Evolutionary conservation across 2,329 filamentous ascomycete genomes (phyloP), one percentile per base, ranked within the genome.

Genomic region (Purpureocillium takamizusanense): DNA sequence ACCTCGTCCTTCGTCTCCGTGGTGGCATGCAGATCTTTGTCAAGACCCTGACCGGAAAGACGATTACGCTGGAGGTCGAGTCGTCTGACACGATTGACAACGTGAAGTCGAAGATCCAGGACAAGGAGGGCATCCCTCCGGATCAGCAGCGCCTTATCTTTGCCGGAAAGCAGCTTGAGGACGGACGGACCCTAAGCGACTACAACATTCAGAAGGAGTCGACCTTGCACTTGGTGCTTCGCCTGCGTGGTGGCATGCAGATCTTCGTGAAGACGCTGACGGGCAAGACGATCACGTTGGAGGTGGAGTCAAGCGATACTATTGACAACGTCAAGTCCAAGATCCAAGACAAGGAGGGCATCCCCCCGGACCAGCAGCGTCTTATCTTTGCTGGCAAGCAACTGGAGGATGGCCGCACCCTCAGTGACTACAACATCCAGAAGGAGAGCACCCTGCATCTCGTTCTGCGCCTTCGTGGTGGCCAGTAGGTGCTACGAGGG

Each of bases 331-430:
- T 95, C 35, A 95, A 95, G 79, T 80, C 75, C 39, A 97, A 95
- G 78, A 97, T 95, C 40, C 90, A 97, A 65, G 90, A 97, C 59
- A 95, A 97, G 78, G 89, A 97, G 67, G 90, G 90, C 33, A 95
- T 97, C 41, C 90, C 89, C 35, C 89, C 89, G 14, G 89, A 95
- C 61, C 89, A 95, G 66, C 89, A 95, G 71, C 89, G 89, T 55
- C 67, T 95, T 46, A 95, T 95, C 63, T 95, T 95, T 53, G 89
- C 89, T 43, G 89, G 89, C 46, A 95, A 95, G 77, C 89, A 95
- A 63, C 76, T 95, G 13, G 89, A 95, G 63, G 89, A 95, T 51
- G 89, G 89, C 47, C 86, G 89, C 41, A 95, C 88, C 25, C 68
- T 95, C 1, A 82, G 76, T 44, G 88, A 95, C 63, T 95, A 95